Base-by-base conservation (phyloP, 257 asterid genomes). In the Knoxia roxburghii region DNA sequence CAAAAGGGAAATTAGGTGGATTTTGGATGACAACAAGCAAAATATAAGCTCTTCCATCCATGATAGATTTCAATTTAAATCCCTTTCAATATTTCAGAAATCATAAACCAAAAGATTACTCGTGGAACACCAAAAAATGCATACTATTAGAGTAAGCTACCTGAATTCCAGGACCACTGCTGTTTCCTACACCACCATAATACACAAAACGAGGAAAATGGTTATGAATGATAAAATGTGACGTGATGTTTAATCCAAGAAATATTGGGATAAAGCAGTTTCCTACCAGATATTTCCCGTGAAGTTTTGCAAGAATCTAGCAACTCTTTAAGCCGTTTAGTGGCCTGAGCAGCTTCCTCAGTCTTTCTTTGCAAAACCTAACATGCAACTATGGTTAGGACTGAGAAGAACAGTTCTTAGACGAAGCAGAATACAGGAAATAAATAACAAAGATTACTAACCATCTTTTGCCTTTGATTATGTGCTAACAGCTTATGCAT, bases 391-490 rank as follows among this genome's bases (percentile, higher is more conserved):
- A 14, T 30, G 57, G 50, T 62, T 32, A 23, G 15, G 18, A 33
- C 45, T 75, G 26, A 65, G 59, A 64, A 51, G 53, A 26, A 30
- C 20, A n/a, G 48, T 51, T 45, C 62, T 41, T 26, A 29, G 23
- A 0, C 4, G 14, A 43, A 7, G 29, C n/a, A n/a, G 32, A 18
- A 32, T 0, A 26, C 40, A 30, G 20, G 41, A 46, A 68, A 23
- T 20, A 40, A 23, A 24, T 21, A 23, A 14, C 52, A 54, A 35
- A 61, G 21, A 45, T 3, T 51, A 21, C 60, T 76, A 77, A 94
- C 99, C 97, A 85, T 85, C 78, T 94, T 94, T 83, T 94, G 99
- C 84, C 99, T 84, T 78, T 90, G 99, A 85, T 94, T 94, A 66
- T 90, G 88, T 37, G 99, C 96, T 79, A 87, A 61, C 65, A 94